Conservation (phyloP, 768 basidiomycete genomes). For the Lactarius tabidus region DNA sequence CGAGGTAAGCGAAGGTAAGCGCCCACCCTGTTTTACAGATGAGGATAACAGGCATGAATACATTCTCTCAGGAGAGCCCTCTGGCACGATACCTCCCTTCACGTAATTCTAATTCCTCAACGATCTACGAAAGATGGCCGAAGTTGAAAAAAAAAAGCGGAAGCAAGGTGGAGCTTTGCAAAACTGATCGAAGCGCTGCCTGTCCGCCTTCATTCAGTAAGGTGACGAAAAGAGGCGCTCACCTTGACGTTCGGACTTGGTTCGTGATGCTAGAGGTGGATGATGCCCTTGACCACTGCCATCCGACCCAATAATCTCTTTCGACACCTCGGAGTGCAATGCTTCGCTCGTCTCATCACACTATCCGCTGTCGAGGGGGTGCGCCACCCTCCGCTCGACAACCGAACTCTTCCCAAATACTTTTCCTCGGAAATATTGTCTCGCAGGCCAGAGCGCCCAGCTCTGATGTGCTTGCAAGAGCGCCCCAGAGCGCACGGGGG, state of each 20-base stretch:
- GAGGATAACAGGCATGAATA: too few species aligned
- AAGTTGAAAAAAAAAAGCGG: too few species aligned
- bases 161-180: too few species aligned
- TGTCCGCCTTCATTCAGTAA: too few species aligned
- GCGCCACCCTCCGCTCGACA: slow-evolving; percentile 49
- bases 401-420: slow-evolving; percentile 56
- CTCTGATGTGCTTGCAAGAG: slow-evolving; percentile 64
- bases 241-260: background rate
- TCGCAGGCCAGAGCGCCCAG: slow-evolving; percentile 47
- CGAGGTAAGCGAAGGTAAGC: too few species aligned
- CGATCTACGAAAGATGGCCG: background rate
- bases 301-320: background rate
- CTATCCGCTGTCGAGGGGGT: slow-evolving; percentile 58
- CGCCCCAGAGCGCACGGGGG: slow-evolving; percentile 55
- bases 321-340: background rate
- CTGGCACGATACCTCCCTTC: background rate
- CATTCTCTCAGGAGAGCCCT: background rate
- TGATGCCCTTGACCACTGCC: slow-evolving; percentile 1
- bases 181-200: background rate
- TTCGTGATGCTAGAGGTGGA: background rate
- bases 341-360: slow-evolving; percentile 30
- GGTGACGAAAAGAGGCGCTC: background rate
- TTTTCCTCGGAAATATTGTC: slow-evolving; percentile 54
- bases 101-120: background rate
- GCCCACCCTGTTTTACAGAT: too few species aligned